Conservation (phyloP, 768 basidiomycete species). For the Agaricus bisporus region DNA sequence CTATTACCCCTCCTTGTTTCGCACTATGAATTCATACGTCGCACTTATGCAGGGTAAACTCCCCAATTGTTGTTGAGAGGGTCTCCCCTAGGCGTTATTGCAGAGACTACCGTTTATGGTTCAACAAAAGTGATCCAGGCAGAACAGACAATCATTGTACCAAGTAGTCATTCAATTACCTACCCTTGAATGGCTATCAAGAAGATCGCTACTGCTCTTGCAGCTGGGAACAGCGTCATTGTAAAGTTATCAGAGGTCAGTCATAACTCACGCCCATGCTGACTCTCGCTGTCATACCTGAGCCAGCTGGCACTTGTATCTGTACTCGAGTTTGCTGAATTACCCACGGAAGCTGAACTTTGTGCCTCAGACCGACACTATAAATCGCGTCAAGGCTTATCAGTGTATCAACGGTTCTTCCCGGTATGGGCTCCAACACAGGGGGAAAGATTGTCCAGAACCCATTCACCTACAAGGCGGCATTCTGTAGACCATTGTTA, state of each 20-base stretch:
- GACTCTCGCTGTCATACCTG: neutral
- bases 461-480: slow-evolving; percentile 75
- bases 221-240: slow-evolving; percentile 79
- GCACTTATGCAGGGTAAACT: slow-evolving; percentile 77
- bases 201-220: slow-evolving; percentile 82
- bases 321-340: slow-evolving; percentile 67
- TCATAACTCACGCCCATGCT: neutral
- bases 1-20: slow-evolving; percentile 69
- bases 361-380: no score
- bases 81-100: slow-evolving; percentile 87
- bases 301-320: slow-evolving; percentile 72
- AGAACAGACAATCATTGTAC: neutral
- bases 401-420: slow-evolving; percentile 64
- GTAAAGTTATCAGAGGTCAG: slow-evolving; percentile 77
- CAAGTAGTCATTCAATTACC: slow-evolving; percentile 80
- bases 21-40: slow-evolving; percentile 64
- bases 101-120: slow-evolving; percentile 68
- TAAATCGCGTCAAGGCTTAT: neutral
- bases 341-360: slow-evolving; percentile 59
- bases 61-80: slow-evolving; percentile 70
- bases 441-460: slow-evolving; percentile 63
- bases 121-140: neutral
- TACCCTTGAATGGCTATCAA: slow-evolving; percentile 81
- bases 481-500: slow-evolving; percentile 48
- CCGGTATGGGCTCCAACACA: slow-evolving; percentile 61